Base-by-base conservation (phyloP, 2,329 filamentous ascomycete species). In the Alternaria rosae region DNA sequence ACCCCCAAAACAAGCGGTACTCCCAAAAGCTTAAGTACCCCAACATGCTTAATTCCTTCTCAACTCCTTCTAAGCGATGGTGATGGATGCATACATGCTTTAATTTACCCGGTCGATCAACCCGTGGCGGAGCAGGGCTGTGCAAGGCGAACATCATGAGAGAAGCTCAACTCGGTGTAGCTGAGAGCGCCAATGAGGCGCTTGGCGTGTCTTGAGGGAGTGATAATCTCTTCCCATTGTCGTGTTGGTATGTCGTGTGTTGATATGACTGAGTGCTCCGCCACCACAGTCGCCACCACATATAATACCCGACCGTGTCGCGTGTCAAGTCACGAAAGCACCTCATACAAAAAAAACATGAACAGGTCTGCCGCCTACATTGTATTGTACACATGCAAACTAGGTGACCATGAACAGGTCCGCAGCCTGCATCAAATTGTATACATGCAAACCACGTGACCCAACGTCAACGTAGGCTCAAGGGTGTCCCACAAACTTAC, bases 71-170 rank as follows among this genome's bases (percentile, higher is more conserved):
- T 38, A 38, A 38, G 35, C 35, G 35, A n/a, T n/a, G n/a, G n/a
- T n/a, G n/a, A n/a, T n/a, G n/a, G n/a, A n/a, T n/a, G n/a, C n/a
- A n/a, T n/a, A n/a, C n/a, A n/a, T n/a, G n/a, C n/a, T n/a, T n/a
- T n/a, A n/a, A n/a, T n/a, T 28, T 47, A 47, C 44, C 23, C 44
- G 44, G 44, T 5, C 10, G 12, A 47, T 47, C 44, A 47, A 13
- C 10, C 44, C 25, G 35, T 38, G 9, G 35, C 35, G 35, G 35
- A 38, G 35, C 23, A 11, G 25, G 44, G 44, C 44, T 47, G 44
- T 26, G 44, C 44, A 47, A 17, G 44, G 44, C 44, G 25, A 47
- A 28, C 44, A 47, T 38, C 8, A 17, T 5, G 8, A 38, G 17
- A n/a, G 35, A 11, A 17, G 35, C 35, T 38, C 35, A 38, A 43